These are phyloP conservation scores for Sporisorium iseilematis-ciliati DNA, from an alignment of 1,284 basidiomycete genomes.

Conservation along the genomic window DNA sequence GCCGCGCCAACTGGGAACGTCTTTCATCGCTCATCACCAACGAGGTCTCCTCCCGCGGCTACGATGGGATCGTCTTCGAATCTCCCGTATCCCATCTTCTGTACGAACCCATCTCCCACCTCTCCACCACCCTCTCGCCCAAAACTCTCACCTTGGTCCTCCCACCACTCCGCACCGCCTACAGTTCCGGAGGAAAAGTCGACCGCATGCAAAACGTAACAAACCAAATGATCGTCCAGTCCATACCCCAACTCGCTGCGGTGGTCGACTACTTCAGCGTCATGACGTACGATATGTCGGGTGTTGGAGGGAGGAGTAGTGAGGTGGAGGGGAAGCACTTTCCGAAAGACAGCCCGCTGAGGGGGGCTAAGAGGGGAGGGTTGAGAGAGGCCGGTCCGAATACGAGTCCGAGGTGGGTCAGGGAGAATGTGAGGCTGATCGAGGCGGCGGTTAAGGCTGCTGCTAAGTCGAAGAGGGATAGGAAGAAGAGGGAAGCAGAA, in stretches of 20 bases:
- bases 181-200: slow-evolving; percentile 19
- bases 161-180: slow-evolving; percentile 33
- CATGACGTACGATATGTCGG: slow-evolving; percentile 61
- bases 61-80: slow-evolving; percentile 50
- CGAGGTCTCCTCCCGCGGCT: slow-evolving; percentile 14
- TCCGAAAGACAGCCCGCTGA: slow-evolving; percentile 37
- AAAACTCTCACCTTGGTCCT: slow-evolving; percentile 39
- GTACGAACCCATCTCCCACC: slow-evolving; percentile 32
- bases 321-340: slow-evolving; percentile 24
- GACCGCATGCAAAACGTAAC: slow-evolving; percentile 19
- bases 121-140: slow-evolving; percentile 9
- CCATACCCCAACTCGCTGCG: slow-evolving; percentile 32
- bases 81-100: slow-evolving; percentile 46
- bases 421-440: slow-evolving; percentile 36
- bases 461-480: slow-evolving; percentile 7
- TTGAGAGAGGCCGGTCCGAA: slow-evolving; percentile 51
- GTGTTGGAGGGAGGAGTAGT: slow-evolving; percentile 18
- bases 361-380: slow-evolving; percentile 38
- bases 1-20: slow-evolving; percentile 17
- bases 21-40: slow-evolving; percentile 25
- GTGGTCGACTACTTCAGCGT: slow-evolving; percentile 49
- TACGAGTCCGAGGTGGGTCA: slow-evolving; percentile 41
- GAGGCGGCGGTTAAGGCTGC: slow-evolving; percentile 15
- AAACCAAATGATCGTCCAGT: slow-evolving; percentile 47
- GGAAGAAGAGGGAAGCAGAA: slow-evolving; percentile 1